Percentiles rank a stretch among this genome's conserved stretches.
Conservation (phyloP, 768 basidiomycete species). For the Phylloporus sp. region DNA sequence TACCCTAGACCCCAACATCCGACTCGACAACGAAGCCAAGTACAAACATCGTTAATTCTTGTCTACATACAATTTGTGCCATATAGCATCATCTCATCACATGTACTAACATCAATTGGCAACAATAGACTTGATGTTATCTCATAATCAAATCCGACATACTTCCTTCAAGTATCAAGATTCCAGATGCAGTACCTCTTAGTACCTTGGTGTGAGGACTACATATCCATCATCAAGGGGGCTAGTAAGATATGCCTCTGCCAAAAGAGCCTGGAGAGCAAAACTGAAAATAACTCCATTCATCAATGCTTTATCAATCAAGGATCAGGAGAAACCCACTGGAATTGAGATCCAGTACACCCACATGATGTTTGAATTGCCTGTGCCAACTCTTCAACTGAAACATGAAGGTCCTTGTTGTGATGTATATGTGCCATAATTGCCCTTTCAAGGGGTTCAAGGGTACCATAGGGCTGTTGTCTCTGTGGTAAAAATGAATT, state of each 20-base stretch:
- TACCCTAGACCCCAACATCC: conserved; percentile 80
- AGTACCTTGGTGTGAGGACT: conserved; percentile 27
- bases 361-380: conserved; percentile 5
- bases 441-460: conserved; percentile 14
- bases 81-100: conserved; percentile 13
- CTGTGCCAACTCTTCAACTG: conserved; percentile 13
- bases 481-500: conserved; percentile 21
- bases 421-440: conserved; percentile 18
- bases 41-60: conserved; percentile 74
- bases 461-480: conserved; percentile 15
- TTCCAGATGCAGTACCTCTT: background rate
- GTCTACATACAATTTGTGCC: conserved; percentile 18
- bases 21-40: conserved; percentile 85
- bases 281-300: conserved; percentile 2
- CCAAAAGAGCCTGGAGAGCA: conserved; percentile 19
- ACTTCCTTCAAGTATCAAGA: no score
- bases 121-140: background rate
- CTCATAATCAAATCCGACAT: no score
- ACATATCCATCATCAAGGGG: conserved; percentile 29
- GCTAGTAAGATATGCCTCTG: conserved; percentile 29
- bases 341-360: conserved; percentile 20
- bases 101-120: conserved; percentile 10
- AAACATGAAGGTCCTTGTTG: conserved; percentile 1
- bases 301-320: background rate
- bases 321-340: conserved; percentile 12